These are phyloP conservation scores for Lactifluus rugatus DNA, from an alignment of 768 basidiomycete species.

Conservation along the genomic window DNA sequence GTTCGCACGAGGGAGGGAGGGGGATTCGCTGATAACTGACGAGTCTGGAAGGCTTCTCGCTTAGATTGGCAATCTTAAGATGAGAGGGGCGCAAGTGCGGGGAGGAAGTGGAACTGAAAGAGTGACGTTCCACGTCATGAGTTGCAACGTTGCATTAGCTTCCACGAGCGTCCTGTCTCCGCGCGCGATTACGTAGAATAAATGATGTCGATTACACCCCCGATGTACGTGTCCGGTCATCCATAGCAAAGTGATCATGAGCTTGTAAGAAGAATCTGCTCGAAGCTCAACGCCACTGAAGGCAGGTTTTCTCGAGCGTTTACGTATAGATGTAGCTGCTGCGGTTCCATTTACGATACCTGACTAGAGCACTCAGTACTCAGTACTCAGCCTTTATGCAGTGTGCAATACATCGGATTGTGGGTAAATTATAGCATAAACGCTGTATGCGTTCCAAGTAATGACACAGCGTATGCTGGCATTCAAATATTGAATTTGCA, in stretches of 20 bases:
- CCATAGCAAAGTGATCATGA: no score
- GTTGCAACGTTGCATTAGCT: not conserved
- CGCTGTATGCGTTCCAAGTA: not conserved
- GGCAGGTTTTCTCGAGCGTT: not conserved
- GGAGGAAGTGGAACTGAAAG: not conserved
- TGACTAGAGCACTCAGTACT: no score
- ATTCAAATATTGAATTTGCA: not conserved
- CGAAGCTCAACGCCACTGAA: not conserved
- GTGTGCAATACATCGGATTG: no score
- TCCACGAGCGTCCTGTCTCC: constrained; percentile 13
- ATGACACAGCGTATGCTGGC: not conserved
- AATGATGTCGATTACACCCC: not conserved
- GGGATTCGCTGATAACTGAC: not conserved
- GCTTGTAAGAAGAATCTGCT: no score
- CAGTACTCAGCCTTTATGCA: no score
- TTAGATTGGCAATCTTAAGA: not conserved
- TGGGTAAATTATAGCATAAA: no score
- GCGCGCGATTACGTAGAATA: constrained; percentile 6
- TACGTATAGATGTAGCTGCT: not conserved
- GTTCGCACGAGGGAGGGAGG: not conserved
- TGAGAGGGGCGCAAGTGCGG: not conserved
- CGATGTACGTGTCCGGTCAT: not conserved
- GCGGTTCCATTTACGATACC: no score
- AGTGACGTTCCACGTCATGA: not conserved
- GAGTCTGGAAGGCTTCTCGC: constrained; percentile 4